Evolutionary conservation across 179 eudicot species (phyloP), one percentile per base, ranked within the genome.

Genomic region (Vitellaria paradoxa): DNA sequence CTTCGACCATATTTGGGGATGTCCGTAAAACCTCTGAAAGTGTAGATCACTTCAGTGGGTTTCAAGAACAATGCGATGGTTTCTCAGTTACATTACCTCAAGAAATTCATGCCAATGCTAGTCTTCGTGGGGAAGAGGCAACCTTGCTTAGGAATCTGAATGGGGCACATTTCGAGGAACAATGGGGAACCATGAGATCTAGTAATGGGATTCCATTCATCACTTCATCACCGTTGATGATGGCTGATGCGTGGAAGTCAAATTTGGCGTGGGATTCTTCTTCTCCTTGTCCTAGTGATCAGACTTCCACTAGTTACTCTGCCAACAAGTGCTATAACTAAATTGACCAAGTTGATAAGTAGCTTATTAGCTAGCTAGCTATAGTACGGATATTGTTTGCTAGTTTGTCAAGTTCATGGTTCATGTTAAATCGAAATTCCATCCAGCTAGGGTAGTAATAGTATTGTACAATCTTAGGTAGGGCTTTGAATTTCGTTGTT

Each of bases 281-380:
- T 52, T 86, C 88, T 72, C 75, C 91, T 68, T 89, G 93, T 82
- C 93, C 90, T 24, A 88, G 91, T 50, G 95, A 30, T 30, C 37
- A 91, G 65, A 67, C 86, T 55, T 78, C 85, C 30, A 60, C 82
- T 56, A 76, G 76, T 70, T 84, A 75, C 73, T 84, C 87, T 7
- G 78, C 86, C 18, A 81, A 65, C 80, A 78, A 88, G 73, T 85
- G 88, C 82, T 82, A 85, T 47, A 74, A 70, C 72, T 78, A 64
- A 74, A 30, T 30, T 30, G 37, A 30, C 2, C 37, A 30, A 71
- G 47, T 50, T 4, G 55, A 50, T 50, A 2, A 3, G 12, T 12
- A 50, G 37, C 37, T 30, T 30, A 30, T 30, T 30, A 30, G 37
- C 37, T 30, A 30, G 37, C 37, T 30, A 50, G 55, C 55, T 12